Base-by-base conservation (phyloP, 257 asterid species). In the Scutellaria galericulata region DNA sequence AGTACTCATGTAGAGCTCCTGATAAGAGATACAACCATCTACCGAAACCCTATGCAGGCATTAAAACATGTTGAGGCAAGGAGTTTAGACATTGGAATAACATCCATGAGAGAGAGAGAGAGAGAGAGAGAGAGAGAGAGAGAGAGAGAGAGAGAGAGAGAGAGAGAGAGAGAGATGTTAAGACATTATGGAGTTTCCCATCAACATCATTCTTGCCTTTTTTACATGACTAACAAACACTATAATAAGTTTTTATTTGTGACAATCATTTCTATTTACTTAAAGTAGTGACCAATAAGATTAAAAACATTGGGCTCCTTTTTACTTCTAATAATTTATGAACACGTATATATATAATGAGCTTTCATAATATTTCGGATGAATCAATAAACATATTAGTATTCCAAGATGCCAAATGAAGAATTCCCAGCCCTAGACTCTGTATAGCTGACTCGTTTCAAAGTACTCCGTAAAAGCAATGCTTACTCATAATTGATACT, bases 71-170 rank as follows among this genome's bases (percentile, higher is more conserved):
- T 0, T 18, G 18, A 18, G 18, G 22, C 68, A 46, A 5, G 31
- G 60, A 39, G 50, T 58, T 41, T 31, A 70, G 35, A 56, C 13
- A 13, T 18, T 7, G 45, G 46, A 46, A 44, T 70, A 57, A 15
- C 47, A 60, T 71, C 60, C 35, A 35, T n/a, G 44, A 47, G 50
- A 59, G 37, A 13, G 65, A n/a, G 39, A 37, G 39, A 10, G 61
- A 22, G 61, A 55, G 61, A 22, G 61, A 55, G 44, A 47, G 50
- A 59, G 37, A 13, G 65, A n/a, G 39, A 37, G 39, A 10, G 61
- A 22, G 61, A 55, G 44, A 47, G 50, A 59, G 37, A 13, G 65
- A n/a, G 39, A 37, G 39, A 10, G 61, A 22, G 61, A 55, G 44
- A 47, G 50, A 59, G 37, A 13, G 65, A n/a, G 39, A 37, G 39